Conservation (phyloP, 2,329 filamentous ascomycete genomes). For the Xylogone sp. region DNA sequence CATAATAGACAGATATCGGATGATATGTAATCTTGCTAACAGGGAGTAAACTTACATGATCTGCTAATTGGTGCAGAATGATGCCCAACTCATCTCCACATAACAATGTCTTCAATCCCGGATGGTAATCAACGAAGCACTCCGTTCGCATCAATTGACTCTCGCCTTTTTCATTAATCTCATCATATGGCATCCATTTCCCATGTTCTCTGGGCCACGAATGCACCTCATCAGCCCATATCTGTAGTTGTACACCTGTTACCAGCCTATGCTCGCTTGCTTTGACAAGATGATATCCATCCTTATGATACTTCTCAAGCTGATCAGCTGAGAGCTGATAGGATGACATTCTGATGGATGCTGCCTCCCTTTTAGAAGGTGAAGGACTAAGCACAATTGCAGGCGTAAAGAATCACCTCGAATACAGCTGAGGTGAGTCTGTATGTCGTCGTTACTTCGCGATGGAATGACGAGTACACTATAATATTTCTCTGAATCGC, state of each 20-base stretch:
- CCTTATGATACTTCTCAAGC: constrained; percentile 20
- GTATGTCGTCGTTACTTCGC: no score
- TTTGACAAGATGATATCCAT: constrained; percentile 24
- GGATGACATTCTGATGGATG: neutral
- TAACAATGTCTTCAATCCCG: constrained; percentile 22
- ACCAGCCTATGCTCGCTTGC: constrained; percentile 25
- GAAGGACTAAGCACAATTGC: neutral
- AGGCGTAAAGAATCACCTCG: no score
- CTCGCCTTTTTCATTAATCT: constrained; percentile 25
- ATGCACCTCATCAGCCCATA: constrained; percentile 24
- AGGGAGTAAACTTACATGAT: constrained; percentile 22
- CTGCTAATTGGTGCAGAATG: constrained; percentile 23
- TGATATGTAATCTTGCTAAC: no score
- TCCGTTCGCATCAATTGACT: constrained; percentile 29
- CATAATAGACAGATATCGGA: neutral
- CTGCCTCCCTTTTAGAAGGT: no score
- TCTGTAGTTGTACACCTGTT: constrained; percentile 18
- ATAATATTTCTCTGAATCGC: no score
- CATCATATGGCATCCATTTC: constrained; percentile 30
- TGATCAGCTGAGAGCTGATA: constrained; percentile 13
- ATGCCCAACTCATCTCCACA: constrained; percentile 21
- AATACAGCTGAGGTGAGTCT: no score
- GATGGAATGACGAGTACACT: no score
- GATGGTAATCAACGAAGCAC: constrained; percentile 28
- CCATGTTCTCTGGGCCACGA: constrained; percentile 26